Evolutionary conservation across 2,329 filamentous ascomycete species (phyloP).

Genomic region (Xylariaceae sp.): DNA sequence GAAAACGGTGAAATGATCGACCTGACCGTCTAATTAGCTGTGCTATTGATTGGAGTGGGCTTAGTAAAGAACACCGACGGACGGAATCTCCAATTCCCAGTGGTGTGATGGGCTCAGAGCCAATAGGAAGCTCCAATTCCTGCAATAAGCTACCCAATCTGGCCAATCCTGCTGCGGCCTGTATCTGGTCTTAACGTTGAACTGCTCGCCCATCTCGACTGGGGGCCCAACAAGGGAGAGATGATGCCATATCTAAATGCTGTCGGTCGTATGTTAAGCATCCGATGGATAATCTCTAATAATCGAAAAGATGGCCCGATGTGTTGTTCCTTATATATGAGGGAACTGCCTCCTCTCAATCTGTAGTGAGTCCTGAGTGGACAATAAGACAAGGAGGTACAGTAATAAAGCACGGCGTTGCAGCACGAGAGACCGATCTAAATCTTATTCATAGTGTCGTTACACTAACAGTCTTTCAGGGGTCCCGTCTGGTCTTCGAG

Average conservation of each 20-base stretch:
- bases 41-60: not conserved
- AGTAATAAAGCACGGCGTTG: not conserved
- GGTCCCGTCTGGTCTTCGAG: conserved; percentile 20
- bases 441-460: conserved; percentile 6
- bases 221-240: too few relatives aligned
- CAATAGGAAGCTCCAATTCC: conserved; percentile 19
- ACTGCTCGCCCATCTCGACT: too few relatives aligned
- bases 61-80: conserved; percentile 7
- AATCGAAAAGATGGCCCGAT: conserved; percentile 8
- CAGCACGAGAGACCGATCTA: conserved; percentile 8
- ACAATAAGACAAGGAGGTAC: too few relatives aligned
- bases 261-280: conserved; percentile 22
- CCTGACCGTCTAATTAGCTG: conserved; percentile 20
- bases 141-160: not conserved
- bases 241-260: conserved; percentile 20
- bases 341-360: too few relatives aligned
- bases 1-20: conserved; percentile 23
- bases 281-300: not conserved
- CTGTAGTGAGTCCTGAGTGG: too few relatives aligned
- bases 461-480: conserved; percentile 30
- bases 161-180: too few relatives aligned
- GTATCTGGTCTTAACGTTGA: too few relatives aligned
- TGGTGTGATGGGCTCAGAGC: conserved; percentile 19
- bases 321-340: too few relatives aligned
- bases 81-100: conserved; percentile 19